Base-by-base conservation (phyloP, 2,329 filamentous ascomycete species). In the Fusarium verrucosum region DNA sequence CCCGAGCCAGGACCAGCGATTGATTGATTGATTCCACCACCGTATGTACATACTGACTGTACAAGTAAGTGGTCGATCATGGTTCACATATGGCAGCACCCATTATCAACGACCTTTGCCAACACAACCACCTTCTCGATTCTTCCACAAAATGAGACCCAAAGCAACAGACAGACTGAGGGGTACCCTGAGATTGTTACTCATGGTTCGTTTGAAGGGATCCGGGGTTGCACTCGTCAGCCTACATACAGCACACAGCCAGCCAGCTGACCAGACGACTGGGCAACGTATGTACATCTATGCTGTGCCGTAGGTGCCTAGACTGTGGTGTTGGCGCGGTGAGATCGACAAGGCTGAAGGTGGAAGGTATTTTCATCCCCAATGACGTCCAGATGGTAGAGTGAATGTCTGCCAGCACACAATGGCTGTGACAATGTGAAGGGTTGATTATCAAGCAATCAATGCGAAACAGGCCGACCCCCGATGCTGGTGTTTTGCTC, bases 1-100 rank as follows among this genome's bases (percentile, higher is more conserved):
- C 68, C 70, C 70, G 70, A 71, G 70, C 66, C 69, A 70, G 51
- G 46, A 40, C 46, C 45, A 46, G 40, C 54, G 38, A 66, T 51
- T 55, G n/a, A n/a, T n/a, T n/a, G n/a, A n/a, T n/a, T n/a, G n/a
- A n/a, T n/a, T n/a, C n/a, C n/a, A n/a, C n/a, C n/a, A n/a, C n/a
- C n/a, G n/a, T n/a, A n/a, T n/a, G n/a, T n/a, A n/a, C n/a, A n/a
- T n/a, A n/a, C n/a, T n/a, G 37, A 30, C 23, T 37, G 38, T 49
- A 45, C 42, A 45, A 42, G 42, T 38, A 28, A 65, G 37, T 70
- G 60, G 49, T 40, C 43, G 32, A 52, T 25, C 38, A 52, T 20
- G 38, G 40, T 40, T 46, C 42, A 37, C 28, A 50, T 30, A 56
- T 40, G 55, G 41, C 50, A 64, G 55, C 65, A 58, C 44, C 49